These are phyloP conservation scores for Microstegium vimineum DNA, from an alignment of 176 grass and related monocot genomes.

Conservation along the genomic window DNA sequence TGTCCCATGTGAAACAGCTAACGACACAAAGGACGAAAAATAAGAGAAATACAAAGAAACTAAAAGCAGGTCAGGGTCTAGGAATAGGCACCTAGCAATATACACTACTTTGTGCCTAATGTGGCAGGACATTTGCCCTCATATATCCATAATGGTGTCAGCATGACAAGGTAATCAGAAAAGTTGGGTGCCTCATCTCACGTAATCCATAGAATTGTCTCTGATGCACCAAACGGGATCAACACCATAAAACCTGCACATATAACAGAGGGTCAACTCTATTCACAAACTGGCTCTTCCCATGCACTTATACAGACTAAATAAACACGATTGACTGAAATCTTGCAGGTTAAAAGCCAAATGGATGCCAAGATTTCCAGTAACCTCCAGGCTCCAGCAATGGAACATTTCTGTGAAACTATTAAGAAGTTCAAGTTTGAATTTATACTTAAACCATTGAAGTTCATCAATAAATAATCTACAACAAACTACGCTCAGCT, in stretches of 20 bases:
- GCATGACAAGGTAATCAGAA: slow-evolving; percentile 33
- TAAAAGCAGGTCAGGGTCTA: slow-evolving; percentile 11
- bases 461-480: not conserved
- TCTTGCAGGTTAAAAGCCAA: not conserved
- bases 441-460: not conserved
- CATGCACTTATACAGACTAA: not conserved
- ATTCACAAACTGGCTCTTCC: not conserved
- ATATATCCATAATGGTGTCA: slow-evolving; percentile 35
- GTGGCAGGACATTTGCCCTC: slow-evolving; percentile 2
- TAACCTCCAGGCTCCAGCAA: not conserved
- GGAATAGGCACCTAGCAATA: slow-evolving; percentile 51
- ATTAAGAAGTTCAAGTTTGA: not conserved
- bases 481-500: not conserved
- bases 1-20: slow-evolving; percentile 42
- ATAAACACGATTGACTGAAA: not conserved
- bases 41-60: not conserved
- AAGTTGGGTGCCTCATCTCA: slow-evolving; percentile 19
- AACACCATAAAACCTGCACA: slow-evolving; percentile 35
- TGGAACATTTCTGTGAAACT: not conserved
- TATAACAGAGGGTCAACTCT: not conserved
- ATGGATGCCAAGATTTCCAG: not conserved
- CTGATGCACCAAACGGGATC: not conserved
- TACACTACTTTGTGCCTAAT: slow-evolving; percentile 15
- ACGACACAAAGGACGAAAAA: not conserved
- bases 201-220: slow-evolving; percentile 16